A percentile compares a stretch with the other conserved stretches of the same genome.
Evolutionary conservation across 768 basidiomycete genomes (phyloP).

Genomic region (Lactifluus echinatus): DNA sequence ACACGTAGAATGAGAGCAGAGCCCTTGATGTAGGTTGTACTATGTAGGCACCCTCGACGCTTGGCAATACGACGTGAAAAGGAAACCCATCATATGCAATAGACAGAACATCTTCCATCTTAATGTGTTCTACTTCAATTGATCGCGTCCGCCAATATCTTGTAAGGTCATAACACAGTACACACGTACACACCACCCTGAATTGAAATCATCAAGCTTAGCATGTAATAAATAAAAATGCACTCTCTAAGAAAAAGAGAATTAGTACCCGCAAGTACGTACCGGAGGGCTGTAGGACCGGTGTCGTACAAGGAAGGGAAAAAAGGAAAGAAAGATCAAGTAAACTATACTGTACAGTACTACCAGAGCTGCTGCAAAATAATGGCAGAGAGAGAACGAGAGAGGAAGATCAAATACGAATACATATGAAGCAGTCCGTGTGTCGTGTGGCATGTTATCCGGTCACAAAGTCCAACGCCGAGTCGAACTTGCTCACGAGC

Average conservation of each 20-base stretch:
- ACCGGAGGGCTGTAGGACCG: background rate
- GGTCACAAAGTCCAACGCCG: constrained; percentile 17
- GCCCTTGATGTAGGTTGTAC: background rate
- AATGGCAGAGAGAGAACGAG: background rate
- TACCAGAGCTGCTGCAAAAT: background rate
- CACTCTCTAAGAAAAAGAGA: background rate
- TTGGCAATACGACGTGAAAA: background rate
- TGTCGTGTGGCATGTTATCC: background rate
- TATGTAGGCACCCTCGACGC: background rate
- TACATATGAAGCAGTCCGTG: no score
- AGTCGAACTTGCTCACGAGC: constrained; percentile 13
- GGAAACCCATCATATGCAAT: background rate
- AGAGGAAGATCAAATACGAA: no score
- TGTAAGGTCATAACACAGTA: background rate
- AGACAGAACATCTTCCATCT: background rate
- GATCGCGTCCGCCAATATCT: background rate
- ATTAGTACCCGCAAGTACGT: background rate
- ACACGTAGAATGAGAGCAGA: background rate
- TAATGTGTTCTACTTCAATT: background rate
- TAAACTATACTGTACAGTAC: background rate
- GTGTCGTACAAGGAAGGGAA: background rate
- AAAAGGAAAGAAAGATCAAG: background rate
- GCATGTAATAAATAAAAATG: background rate
- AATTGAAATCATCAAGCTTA: background rate
- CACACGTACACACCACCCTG: background rate